Base-by-base conservation (phyloP, 2,329 filamentous ascomycete species). In the Periconia macrospinosa region DNA sequence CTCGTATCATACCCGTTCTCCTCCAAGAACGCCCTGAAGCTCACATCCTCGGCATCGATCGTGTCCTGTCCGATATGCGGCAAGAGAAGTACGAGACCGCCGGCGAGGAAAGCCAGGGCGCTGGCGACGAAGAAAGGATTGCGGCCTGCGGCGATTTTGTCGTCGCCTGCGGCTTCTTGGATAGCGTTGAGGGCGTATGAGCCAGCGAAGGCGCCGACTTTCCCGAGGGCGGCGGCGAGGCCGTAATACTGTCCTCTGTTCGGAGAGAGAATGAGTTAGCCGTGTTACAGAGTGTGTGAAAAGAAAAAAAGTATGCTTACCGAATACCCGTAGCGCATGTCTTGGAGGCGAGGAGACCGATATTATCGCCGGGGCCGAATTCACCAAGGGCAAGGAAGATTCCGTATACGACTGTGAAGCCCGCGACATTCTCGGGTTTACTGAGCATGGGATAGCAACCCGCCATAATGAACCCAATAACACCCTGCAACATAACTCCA, bases 81-180 rank as follows among this genome's bases (percentile, higher is more conserved):
- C 47, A 96, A 73, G 53, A 83, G 82, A 63, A 91, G 83, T 9
- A 88, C 76, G 1, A 85, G 84, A 27, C 92, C 71, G 10, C 77
- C 74, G 0, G 90, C 91, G 2, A 86, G 87, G 46, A 96, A 78
- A 61, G 90, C 94, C 51, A 96, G 74, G 20, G 83, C 79, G 40
- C 87, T 89, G 1, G 87, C 87, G n/a, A 97, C 90, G 73, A 86
- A 96, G 77, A 96, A 97, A 0, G 92, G 92, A 61, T 95, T 91
- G 69, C 96, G 91, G 1, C 90, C 90, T 6, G 81, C 80, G 18
- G 83, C 69, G 18, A 69, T 65, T 33, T 58, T 49, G 47, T 71
- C 69, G n/a, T 67, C 60, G 8, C 71, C 69, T 2, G 71, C 72
- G 27, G 67, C 64, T 27, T 64, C 70, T 52, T 76, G 80, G 18